Conservation (phyloP, 495 filamentous ascomycete genomes). For the Acidiella bohemica region DNA sequence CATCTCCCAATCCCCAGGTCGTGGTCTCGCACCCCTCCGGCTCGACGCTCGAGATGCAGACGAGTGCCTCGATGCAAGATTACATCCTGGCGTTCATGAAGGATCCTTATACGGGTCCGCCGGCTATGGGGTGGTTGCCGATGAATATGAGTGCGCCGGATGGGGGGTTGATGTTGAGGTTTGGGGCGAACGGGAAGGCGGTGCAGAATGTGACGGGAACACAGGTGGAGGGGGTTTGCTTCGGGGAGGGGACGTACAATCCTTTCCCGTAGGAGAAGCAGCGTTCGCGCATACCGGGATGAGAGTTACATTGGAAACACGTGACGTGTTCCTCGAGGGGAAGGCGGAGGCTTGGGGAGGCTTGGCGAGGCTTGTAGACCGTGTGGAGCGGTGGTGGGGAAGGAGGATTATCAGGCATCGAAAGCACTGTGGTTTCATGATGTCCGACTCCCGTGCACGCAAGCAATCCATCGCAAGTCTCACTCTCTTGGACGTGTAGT, state of each 20-base stretch:
- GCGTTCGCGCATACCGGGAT: too few relatives aligned
- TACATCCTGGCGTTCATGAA: conserved; percentile 5
- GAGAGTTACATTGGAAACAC: too few relatives aligned
- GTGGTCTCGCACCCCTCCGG: not conserved
- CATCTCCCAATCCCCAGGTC: too few relatives aligned
- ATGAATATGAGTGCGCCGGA: conserved; percentile 4
- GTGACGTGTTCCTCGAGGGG: too few relatives aligned
- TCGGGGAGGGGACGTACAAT: conserved; percentile 1
- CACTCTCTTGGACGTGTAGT: too few relatives aligned
- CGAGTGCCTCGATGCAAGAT: conserved; percentile 30
- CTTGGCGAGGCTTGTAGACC: too few relatives aligned
- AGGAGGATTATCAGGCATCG: too few relatives aligned
- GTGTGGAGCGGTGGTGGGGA: too few relatives aligned
- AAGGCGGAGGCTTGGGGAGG: too few relatives aligned
- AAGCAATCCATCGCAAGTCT: too few relatives aligned
- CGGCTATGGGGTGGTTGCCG: conserved; percentile 9
- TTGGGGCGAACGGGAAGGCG: conserved; percentile 16
- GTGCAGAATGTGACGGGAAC: conserved; percentile 11
- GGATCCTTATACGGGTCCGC: conserved; percentile 14
- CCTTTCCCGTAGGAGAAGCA: conserved; percentile 1
- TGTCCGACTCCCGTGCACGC: too few relatives aligned
- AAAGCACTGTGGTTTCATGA: too few relatives aligned
- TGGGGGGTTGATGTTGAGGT: conserved; percentile 9
- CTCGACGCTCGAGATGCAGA: not conserved
- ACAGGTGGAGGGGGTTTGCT: conserved; percentile 10